Conservation (phyloP, 2,329 filamentous ascomycete species). For the Mollisiaceae sp. region DNA sequence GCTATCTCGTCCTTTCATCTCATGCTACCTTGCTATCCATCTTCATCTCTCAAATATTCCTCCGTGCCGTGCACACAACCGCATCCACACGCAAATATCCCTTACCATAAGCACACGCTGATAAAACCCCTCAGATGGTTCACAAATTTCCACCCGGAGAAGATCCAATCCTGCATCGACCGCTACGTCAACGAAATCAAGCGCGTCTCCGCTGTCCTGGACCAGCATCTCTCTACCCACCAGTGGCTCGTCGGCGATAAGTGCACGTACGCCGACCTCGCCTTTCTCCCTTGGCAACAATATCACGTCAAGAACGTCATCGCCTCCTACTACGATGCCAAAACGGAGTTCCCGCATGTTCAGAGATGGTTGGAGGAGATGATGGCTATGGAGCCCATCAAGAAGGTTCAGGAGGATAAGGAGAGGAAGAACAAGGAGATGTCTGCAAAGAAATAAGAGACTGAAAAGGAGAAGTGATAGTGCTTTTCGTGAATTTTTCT, state of each 20-base stretch:
- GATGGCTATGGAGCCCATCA: constrained; percentile 1
- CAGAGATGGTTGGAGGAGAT: constrained; percentile 13
- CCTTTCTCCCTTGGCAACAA: constrained; percentile 43
- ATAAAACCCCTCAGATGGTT: background rate
- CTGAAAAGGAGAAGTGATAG: too few species aligned
- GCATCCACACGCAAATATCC: background rate
- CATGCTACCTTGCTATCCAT: background rate
- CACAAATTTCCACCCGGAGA: constrained; percentile 42
- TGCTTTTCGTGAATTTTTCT: too few species aligned
- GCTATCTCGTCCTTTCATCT: background rate
- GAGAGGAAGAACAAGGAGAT: background rate
- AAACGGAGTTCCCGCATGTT: constrained; percentile 14
- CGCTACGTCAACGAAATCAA: constrained; percentile 51
- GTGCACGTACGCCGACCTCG: constrained; percentile 47
- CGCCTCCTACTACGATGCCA: background rate
- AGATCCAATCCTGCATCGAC: constrained; percentile 49
- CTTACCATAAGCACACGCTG: background rate
- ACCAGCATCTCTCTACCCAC: constrained; percentile 44
- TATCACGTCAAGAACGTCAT: background rate
- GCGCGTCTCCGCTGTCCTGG: constrained; percentile 45
- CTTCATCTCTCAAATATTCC: too few species aligned
- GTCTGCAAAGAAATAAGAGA: background rate
- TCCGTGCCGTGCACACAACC: background rate
- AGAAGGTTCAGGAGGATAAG: constrained; percentile 14
- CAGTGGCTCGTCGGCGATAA: constrained; percentile 38